phyloP scores from a whole-genome alignment of 768 basidiomycete species.

The Mycena belliarum region DNA sequence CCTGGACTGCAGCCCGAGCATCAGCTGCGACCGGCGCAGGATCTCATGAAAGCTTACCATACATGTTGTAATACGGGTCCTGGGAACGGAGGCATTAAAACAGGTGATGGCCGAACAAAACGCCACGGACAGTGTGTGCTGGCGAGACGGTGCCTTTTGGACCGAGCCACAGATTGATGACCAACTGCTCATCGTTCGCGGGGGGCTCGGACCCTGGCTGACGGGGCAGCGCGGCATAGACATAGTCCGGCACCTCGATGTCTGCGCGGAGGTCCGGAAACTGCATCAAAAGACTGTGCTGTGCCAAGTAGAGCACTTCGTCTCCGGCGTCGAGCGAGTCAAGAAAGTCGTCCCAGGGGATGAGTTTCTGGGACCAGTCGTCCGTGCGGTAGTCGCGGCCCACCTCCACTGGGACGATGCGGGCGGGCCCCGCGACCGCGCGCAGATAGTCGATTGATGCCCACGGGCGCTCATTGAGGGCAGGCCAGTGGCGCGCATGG shows the following conservation, averaged over 20 bases:
- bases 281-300: conserved; percentile 83
- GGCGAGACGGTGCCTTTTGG: conserved; percentile 80
- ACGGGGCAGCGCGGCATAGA: conserved; percentile 61
- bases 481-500: conserved; percentile 76
- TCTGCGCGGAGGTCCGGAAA: conserved; percentile 79
- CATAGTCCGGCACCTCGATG: conserved; percentile 85
- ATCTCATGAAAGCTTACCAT: conserved; percentile 48
- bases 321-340: conserved; percentile 38
- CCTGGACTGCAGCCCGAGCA: conserved; percentile 61
- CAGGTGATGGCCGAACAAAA: conserved; percentile 9
- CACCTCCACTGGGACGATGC: conserved; percentile 89
- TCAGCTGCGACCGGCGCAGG: neutral
- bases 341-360: conserved; percentile 80
- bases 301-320: conserved; percentile 78
- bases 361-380: conserved; percentile 80
- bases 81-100: conserved; percentile 32
- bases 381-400: conserved; percentile 80
- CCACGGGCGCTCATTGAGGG: conserved; percentile 73
- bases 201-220: conserved; percentile 65
- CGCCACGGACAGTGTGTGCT: conserved; percentile 71
- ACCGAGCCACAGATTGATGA: conserved; percentile 83
- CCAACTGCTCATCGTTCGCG: conserved; percentile 59
- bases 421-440: conserved; percentile 70
- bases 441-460: conserved; percentile 66
- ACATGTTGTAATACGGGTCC: conserved; percentile 95